A percentile compares a stretch with the other conserved stretches of the same genome.
Evolutionary conservation across 371 early-diverging fungal species (phyloP).

Genomic region (Nematocida major): DNA sequence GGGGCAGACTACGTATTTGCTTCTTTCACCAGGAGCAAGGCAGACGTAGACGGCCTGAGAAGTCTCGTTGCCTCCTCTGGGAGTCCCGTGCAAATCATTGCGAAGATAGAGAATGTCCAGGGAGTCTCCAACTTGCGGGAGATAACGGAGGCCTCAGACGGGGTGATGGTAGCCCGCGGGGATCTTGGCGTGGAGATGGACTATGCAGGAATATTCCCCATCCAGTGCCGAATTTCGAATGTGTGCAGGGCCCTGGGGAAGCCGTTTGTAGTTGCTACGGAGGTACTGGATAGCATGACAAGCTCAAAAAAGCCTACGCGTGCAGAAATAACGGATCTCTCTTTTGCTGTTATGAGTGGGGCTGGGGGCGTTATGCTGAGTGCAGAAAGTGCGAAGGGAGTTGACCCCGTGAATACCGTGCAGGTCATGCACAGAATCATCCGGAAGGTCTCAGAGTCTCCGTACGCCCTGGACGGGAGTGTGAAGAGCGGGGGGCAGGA

Average conservation of each 20-base stretch:
- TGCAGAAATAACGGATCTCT: constrained; percentile 93
- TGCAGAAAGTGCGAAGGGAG: constrained; percentile 89
- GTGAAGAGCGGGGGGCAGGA: not conserved
- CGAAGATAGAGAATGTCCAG: constrained; percentile 78
- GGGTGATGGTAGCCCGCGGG: constrained; percentile 96
- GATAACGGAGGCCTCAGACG: constrained; percentile 82
- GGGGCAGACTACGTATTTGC: constrained; percentile 88
- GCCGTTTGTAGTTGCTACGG: constrained; percentile 88
- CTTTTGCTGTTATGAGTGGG: constrained; percentile 89
- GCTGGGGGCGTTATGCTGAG: constrained; percentile 95
- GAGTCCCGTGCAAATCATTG: constrained; percentile 64
- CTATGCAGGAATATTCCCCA: constrained; percentile 76
- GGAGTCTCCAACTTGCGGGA: constrained; percentile 90
- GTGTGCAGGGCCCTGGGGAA: constrained; percentile 83
- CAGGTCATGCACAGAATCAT: constrained; percentile 20
- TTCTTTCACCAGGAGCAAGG: constrained; percentile 80
- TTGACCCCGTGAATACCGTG: constrained; percentile 68
- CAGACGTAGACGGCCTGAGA: constrained; percentile 77
- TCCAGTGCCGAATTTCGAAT: constrained; percentile 89
- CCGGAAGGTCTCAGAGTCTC: not conserved
- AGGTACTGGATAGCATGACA: constrained; percentile 97
- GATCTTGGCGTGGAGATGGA: constrained; percentile 92
- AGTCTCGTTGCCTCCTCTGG: constrained; percentile 68
- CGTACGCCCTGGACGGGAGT: not conserved
- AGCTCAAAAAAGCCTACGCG: constrained; percentile 85